Conservation (phyloP, 768 basidiomycete genomes). For the Kwoniella dejecticola region DNA sequence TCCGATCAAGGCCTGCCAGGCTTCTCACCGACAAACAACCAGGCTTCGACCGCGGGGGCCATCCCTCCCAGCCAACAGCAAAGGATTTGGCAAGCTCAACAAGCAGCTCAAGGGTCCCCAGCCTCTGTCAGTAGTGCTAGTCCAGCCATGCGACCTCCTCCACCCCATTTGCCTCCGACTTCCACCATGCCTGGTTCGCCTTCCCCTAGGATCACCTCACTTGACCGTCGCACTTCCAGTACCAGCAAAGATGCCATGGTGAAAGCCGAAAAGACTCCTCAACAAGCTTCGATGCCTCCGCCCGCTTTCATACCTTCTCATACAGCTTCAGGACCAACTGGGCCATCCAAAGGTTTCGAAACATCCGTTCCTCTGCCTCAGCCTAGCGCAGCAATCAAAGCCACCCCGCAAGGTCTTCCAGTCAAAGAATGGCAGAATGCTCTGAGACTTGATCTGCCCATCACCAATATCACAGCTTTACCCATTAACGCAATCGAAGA, state of each 20-base stretch:
- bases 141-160: conserved; percentile 25
- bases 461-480: conserved; percentile 66
- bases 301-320: conserved; percentile 19
- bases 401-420: conserved; percentile 21
- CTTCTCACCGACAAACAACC: conserved; percentile 7
- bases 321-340: neutral
- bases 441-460: conserved; percentile 60
- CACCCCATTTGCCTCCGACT: conserved; percentile 23
- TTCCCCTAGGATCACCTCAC: neutral
- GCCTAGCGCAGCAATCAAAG: neutral
- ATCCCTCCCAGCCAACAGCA: conserved; percentile 12
- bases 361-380: neutral
- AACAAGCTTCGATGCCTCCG: conserved; percentile 28
- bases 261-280: conserved; percentile 13
- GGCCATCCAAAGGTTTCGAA: neutral
- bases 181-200: conserved; percentile 18
- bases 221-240: conserved; percentile 5
- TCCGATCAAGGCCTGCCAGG: conserved; percentile 1
- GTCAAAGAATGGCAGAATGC: conserved; percentile 47
- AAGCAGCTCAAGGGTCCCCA: conserved; percentile 19
- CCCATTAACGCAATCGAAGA: conserved; percentile 63
- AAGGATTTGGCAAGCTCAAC: conserved; percentile 18
- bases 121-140: conserved; percentile 6
- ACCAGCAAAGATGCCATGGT: conserved; percentile 3
- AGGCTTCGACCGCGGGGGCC: neutral